Base-by-base conservation (phyloP, 2,329 filamentous ascomycete species). In the Phoma herbarum region DNA sequence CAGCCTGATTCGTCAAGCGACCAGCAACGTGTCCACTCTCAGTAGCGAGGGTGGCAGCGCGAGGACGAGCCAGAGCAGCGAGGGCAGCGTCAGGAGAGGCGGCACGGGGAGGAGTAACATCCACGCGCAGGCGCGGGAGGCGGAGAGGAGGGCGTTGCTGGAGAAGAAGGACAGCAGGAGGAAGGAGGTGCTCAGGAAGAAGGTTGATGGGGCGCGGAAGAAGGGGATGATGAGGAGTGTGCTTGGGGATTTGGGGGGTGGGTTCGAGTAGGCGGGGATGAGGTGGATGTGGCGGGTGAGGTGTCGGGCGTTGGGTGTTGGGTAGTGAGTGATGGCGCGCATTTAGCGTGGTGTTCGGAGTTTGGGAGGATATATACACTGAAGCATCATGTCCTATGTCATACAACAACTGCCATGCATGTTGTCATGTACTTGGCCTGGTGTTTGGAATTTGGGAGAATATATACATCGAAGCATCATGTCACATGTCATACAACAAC, bases 1-100 rank as follows among this genome's bases (percentile, higher is more conserved):
- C 0, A 83, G 85, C 0, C 82, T 95, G 20, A 83, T 95, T 18
- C 86, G 91, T 25, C 85, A 90, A 28, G 90, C 90, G 4, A 94
- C 91, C 0, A 89, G 88, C 28, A 79, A 76, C 56, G 37, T 77
- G 12, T 76, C 74, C n/a, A 63, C 65, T 3, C 66, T 68, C 28
- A 68, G 68, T 28, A 68, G 68, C 7, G 74, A 64, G 56, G 75
- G 41, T 6, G 41, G 63, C 69, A 77, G 9, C 3, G 50, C 49
- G n/a, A 44, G 48, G 16, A 42, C 35, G 37, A 45, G 47, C 8
- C 52, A 52, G 43, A 64, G 44, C 75, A 64, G 44, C 29, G 49
- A 76, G 56, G 64, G 73, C 66, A 78, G 66, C 3, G 74, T 82
- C 12, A 75, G 80, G 60, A 78, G 77, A 51, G 82, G 84, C 14